These are phyloP conservation scores for Cudoniella acicularis DNA, from an alignment of 495 filamentous ascomycete genomes.

Conservation along the genomic window DNA sequence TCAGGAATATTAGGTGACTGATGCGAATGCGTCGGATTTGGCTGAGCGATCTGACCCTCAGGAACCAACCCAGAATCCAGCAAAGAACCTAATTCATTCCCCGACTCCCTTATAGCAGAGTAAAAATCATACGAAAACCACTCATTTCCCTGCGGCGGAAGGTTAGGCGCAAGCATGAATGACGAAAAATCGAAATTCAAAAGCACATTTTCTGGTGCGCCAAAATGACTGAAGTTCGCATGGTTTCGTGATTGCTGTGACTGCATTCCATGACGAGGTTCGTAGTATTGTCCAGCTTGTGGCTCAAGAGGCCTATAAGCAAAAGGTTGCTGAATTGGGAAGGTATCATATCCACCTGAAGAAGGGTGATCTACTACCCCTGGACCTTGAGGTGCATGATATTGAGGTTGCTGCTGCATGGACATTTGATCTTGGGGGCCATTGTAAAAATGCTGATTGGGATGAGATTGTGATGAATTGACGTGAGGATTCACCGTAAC, in stretches of 20 bases:
- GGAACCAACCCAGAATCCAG: not conserved
- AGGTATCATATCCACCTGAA: not conserved
- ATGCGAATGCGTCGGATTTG: not conserved
- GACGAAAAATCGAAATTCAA: slow-evolving; percentile 12
- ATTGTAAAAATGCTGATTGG: not conserved
- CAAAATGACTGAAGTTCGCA: slow-evolving; percentile 1
- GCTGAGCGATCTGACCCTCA: not conserved
- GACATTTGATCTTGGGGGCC: not conserved
- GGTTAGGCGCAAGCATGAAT: slow-evolving; percentile 8
- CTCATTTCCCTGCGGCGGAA: slow-evolving; percentile 6
- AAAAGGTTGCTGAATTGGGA: not conserved
- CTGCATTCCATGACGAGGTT: not conserved
- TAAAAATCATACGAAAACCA: slow-evolving; percentile 21
- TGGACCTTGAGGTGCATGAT: not conserved
- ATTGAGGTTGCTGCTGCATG: not conserved
- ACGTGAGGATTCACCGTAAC: not conserved
- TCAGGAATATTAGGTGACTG: slow-evolving; percentile 1
- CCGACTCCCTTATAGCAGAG: slow-evolving; percentile 13
- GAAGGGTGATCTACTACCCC: not conserved
- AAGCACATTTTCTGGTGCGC: not conserved
- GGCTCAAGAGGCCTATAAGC: not conserved
- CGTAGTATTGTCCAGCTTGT: not conserved
- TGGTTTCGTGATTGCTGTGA: not conserved
- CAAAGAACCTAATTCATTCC: too few species aligned
- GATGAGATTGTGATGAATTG: not conserved